A percentile compares a stretch with the other conserved stretches of the same genome.
Conservation (phyloP, 768 basidiomycete species). For the Mycena kentingensis region DNA sequence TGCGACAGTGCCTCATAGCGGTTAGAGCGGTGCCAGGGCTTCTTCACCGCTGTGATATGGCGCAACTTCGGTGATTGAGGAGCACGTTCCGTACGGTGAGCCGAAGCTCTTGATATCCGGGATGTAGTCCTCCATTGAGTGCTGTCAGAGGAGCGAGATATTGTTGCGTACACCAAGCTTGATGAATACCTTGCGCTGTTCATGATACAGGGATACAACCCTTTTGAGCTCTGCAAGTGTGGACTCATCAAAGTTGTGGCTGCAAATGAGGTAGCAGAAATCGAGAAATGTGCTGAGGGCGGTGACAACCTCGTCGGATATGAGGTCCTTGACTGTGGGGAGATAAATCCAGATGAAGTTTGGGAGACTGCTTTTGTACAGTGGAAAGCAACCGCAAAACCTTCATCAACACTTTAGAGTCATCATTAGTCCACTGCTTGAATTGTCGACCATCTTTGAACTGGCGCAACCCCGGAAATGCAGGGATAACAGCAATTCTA, state of each 20-base stretch:
- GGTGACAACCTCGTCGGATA: conserved; percentile 21
- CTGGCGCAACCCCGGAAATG: conserved; percentile 20
- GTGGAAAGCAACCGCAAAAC: not conserved
- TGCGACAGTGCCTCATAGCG: conserved; percentile 24
- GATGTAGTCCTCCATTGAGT: conserved; percentile 23
- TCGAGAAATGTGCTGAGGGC: conserved; percentile 24
- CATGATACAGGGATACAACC: conserved; percentile 12
- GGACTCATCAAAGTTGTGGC: conserved; percentile 9
- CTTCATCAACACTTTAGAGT: conserved; percentile 34
- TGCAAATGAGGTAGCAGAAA: conserved; percentile 28
- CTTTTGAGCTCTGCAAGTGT: conserved; percentile 9
- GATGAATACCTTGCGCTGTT: conserved; percentile 16
- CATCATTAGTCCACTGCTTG: conserved; percentile 31
- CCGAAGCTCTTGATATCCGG: conserved; percentile 20
- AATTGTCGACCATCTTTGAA: conserved; percentile 26
- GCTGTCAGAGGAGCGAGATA: conserved; percentile 24
- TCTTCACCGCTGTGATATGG: conserved; percentile 30
- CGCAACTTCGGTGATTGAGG: conserved; percentile 30
- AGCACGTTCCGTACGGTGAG: conserved; percentile 26
- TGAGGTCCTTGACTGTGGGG: conserved; percentile 22
- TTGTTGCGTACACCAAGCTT: conserved; percentile 12
- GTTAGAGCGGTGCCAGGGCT: conserved; percentile 27
- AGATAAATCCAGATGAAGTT: conserved; percentile 23
- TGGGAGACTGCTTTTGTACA: not conserved
- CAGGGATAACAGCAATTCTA: conserved; percentile 20